A percentile compares a stretch with the other conserved stretches of the same genome.
Conservation (phyloP, 306 rosid species). For the Vigna angularis region DNA sequence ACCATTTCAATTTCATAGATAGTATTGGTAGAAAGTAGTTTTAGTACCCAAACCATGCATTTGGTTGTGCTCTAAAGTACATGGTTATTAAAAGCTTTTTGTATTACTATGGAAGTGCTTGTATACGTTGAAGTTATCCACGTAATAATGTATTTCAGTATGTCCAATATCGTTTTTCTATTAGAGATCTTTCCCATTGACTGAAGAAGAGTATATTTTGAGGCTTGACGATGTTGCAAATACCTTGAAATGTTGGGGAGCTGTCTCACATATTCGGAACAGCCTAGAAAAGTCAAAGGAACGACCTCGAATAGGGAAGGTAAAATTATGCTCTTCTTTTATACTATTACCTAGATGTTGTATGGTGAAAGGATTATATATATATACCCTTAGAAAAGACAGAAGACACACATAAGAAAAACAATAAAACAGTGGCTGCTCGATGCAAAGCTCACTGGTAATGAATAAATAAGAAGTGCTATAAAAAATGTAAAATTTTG, state of each 20-base stretch:
- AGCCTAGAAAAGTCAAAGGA: constrained; percentile 85
- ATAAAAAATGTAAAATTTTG: background rate
- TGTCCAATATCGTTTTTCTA: constrained; percentile 36
- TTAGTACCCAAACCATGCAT: constrained; percentile 19
- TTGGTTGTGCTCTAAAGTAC: constrained; percentile 15
- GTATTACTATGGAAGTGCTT: constrained; percentile 9
- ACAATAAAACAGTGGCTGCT: constrained; percentile 6
- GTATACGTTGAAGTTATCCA: constrained; percentile 23
- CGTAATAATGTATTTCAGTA: constrained; percentile 8
- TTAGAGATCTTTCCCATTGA: constrained; percentile 91
- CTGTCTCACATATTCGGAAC: constrained; percentile 95
- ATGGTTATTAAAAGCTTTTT: background rate
- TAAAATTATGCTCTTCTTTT: constrained; percentile 43
- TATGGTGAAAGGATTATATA: background rate
- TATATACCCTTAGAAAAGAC: background rate
- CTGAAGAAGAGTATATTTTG: constrained; percentile 95
- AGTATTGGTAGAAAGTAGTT: constrained; percentile 2
- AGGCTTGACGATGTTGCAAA: constrained; percentile 96
- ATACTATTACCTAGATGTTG: background rate
- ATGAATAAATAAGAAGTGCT: background rate
- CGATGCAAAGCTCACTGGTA: background rate
- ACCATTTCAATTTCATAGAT: background rate
- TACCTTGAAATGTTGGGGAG: constrained; percentile 96
- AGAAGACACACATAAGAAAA: background rate
- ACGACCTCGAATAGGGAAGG: constrained; percentile 97